Evolutionary conservation across 139 green algal genomes (phyloP), one percentile per base, ranked within the genome.

Genomic region (Chlamydomonas sp.): DNA sequence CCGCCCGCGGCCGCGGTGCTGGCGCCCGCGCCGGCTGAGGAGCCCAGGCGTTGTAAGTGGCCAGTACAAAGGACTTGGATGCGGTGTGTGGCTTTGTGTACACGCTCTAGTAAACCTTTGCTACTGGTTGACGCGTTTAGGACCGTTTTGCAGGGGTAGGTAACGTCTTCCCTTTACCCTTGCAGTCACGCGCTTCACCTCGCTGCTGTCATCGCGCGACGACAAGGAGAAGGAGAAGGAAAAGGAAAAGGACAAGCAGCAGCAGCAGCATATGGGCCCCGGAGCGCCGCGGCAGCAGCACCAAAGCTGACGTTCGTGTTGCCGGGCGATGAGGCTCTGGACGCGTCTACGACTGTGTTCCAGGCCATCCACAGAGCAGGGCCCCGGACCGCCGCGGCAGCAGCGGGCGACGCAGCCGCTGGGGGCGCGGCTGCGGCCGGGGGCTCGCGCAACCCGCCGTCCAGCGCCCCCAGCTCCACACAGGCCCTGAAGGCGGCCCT

Each of bases 221-320:
- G n/a, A n/a, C n/a, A n/a, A n/a, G n/a, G n/a, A n/a, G n/a, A n/a
- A n/a, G n/a, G n/a, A n/a, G n/a, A n/a, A n/a, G n/a, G n/a, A n/a
- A n/a, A n/a, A n/a, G n/a, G n/a, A n/a, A n/a, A n/a, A n/a, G n/a
- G n/a, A n/a, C n/a, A n/a, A n/a, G 63, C 10, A 15, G 85, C 77
- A 79, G 77, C 79, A 78, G 71, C 57, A 58, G n/a, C 1, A 80
- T 88, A n/a, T 80, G 81, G 6, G 88, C 82, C 2, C 79, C 79
- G 1, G 86, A 79, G 2, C 86, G 78, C 20, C n/a, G 77, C 84
- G 59, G 85, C 59, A 10, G 64, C 87, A 1, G 63, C 69, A 4
- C 90, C 94, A 10, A 93, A 92, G 85, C 91, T 99, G 16, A 69
- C 87, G 14, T 99, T 99, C 87, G 94, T 87, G 62, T 67, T 78